These are phyloP conservation scores for Stenocarpella maydis DNA, from an alignment of 2,329 filamentous ascomycete genomes.

Conservation along the genomic window DNA sequence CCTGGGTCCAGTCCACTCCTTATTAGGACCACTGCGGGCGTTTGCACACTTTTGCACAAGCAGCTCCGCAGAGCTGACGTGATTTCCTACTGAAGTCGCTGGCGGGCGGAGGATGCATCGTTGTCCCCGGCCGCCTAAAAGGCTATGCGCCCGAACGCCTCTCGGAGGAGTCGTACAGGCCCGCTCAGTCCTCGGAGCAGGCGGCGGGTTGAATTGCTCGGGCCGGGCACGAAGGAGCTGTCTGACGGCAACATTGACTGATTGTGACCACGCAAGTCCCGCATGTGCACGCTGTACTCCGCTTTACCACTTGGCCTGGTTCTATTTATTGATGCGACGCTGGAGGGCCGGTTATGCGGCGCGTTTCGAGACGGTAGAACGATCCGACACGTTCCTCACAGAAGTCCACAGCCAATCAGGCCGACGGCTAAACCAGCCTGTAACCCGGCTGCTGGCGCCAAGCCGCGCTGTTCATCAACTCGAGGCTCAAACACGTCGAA, in stretches of 20 bases:
- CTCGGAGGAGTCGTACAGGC: not conserved
- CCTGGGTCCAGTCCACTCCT: not conserved
- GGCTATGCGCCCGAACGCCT: not conserved
- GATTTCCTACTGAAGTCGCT: not conserved
- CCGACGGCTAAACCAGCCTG: slow-evolving; percentile 10
- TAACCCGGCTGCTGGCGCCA: slow-evolving; percentile 19
- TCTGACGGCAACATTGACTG: not conserved
- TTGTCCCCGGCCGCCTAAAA: not conserved
- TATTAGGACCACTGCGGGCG: not conserved
- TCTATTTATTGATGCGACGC: slow-evolving; percentile 19
- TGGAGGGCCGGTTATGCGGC: not conserved
- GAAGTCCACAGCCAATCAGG: slow-evolving; percentile 22
- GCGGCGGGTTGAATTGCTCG: not conserved
- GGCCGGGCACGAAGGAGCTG: not conserved
- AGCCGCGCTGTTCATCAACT: slow-evolving; percentile 9
- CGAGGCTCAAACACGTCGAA: slow-evolving; percentile 25
- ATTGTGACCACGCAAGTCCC: not conserved
- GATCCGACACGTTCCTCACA: slow-evolving; percentile 17
- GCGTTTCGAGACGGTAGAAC: slow-evolving; percentile 24
- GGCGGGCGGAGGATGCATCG: not conserved
- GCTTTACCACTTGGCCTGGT: not conserved
- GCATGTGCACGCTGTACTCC: not conserved
- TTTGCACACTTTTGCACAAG: not conserved
- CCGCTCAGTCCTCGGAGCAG: not conserved
- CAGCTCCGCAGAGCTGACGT: too few relatives aligned